phyloP scores from a whole-genome alignment of 345 rosid species.

The Geranium brycei region DNA sequence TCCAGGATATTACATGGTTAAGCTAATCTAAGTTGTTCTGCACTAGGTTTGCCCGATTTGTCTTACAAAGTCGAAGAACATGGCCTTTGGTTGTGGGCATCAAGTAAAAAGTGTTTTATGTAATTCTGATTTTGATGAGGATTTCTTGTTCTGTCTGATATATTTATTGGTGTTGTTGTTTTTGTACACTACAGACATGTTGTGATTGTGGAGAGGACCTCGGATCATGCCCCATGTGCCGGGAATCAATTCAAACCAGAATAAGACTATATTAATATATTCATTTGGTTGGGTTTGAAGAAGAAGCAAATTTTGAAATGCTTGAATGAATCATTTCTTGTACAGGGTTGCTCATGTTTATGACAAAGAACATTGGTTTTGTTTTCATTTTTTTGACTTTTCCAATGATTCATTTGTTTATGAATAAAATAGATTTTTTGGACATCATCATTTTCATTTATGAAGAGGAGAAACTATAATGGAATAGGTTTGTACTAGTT shows the following conservation, averaged over 20 bases:
- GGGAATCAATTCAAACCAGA: conserved; percentile 23
- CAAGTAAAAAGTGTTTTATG: conserved; percentile 17
- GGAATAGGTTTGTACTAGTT: background rate
- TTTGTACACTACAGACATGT: conserved; percentile 23
- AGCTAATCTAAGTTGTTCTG: background rate
- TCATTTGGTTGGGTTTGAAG: too few species aligned
- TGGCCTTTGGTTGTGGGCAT: conserved; percentile 49
- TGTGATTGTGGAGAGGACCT: conserved; percentile 35
- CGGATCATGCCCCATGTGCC: conserved; percentile 33
- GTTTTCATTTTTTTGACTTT: too few species aligned
- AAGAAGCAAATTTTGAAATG: too few species aligned
- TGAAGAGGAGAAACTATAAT: too few species aligned
- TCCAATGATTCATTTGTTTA: too few species aligned
- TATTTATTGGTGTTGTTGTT: background rate
- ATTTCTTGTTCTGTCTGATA: too few species aligned
- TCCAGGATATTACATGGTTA: background rate
- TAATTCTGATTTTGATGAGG: too few species aligned
- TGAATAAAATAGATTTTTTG: too few species aligned
- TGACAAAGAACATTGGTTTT: too few species aligned
- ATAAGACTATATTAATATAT: conserved; percentile 27
- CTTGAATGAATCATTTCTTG: too few species aligned
- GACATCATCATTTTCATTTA: too few species aligned
- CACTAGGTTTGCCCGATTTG: conserved; percentile 35
- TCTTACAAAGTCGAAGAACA: conserved; percentile 28
- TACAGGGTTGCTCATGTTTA: too few species aligned